Evolutionary conservation across 78 protist genomes (phyloP).

Genomic region (Bigelowiella natans): DNA sequence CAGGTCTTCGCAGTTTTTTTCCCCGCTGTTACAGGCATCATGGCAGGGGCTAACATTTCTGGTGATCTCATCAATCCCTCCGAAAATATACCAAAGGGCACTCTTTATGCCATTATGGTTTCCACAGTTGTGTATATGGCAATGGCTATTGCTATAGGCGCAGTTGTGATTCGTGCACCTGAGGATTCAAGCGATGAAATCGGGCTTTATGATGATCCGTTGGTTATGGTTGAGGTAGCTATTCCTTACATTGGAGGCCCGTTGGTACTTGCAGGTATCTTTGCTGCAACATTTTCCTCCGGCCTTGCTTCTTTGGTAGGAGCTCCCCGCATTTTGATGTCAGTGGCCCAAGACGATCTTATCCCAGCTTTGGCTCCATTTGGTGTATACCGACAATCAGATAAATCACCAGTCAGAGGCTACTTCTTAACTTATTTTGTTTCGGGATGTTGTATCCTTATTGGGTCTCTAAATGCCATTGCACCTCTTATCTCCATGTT

Average conservation of each 20-base stretch:
- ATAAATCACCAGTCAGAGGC: background rate
- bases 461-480: background rate
- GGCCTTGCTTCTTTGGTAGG: conserved; percentile 22
- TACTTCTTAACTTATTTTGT: conserved; percentile 15
- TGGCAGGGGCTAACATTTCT: conserved; percentile 51
- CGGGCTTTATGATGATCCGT: background rate
- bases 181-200: background rate
- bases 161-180: background rate
- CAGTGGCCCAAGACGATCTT: background rate
- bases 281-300: conserved; percentile 17
- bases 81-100: conserved; percentile 55
- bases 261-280: conserved; percentile 11
- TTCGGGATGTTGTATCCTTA: background rate
- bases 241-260: conserved; percentile 10
- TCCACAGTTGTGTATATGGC: background rate
- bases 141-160: background rate
- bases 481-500: background rate
- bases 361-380: background rate
- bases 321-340: conserved; percentile 18
- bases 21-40: background rate
- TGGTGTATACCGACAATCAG: background rate
- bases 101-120: conserved; percentile 3
- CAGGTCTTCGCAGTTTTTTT: background rate
- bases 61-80: conserved; percentile 50
- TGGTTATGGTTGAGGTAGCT: background rate